Conservation (phyloP, 768 basidiomycete genomes). For the Russula sp. region DNA sequence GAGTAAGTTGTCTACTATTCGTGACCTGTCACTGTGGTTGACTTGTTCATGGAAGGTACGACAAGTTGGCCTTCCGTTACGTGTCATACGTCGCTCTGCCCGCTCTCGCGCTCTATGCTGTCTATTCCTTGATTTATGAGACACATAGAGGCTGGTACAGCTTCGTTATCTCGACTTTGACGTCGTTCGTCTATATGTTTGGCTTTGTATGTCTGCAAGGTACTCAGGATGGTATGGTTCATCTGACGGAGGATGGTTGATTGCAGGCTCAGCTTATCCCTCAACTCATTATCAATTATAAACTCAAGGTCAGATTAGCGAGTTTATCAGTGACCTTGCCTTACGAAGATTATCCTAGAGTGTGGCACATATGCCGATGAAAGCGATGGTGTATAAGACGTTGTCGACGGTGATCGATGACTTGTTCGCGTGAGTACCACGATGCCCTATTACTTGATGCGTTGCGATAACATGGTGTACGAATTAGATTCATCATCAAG, state of each 20-base stretch:
- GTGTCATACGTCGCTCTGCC: conserved; percentile 90
- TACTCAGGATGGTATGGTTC: conserved; percentile 21
- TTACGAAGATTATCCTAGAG: conserved; percentile 43
- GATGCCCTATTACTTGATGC: conserved; percentile 7
- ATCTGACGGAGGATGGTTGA: conserved; percentile 16
- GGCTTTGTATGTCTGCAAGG: conserved; percentile 73
- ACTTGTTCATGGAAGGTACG: conserved; percentile 49
- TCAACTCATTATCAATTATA: conserved; percentile 94
- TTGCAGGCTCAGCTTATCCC: conserved; percentile 76
- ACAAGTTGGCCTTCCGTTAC: conserved; percentile 89
- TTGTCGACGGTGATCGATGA: conserved; percentile 89
- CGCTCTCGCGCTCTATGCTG: conserved; percentile 64
- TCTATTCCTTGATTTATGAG: conserved; percentile 77
- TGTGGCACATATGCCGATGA: conserved; percentile 98
- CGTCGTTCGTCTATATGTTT: conserved; percentile 93
- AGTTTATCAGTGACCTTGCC: not conserved
- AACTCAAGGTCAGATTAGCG: conserved; percentile 64
- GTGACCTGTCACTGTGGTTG: not conserved
- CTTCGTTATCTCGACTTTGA: conserved; percentile 88
- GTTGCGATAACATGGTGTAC: conserved; percentile 9
- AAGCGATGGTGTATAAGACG: conserved; percentile 95
- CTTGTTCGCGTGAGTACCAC: conserved; percentile 67
- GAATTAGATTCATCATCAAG: conserved; percentile 80
- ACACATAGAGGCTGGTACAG: conserved; percentile 95
- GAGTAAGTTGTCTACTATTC: conserved; percentile 51